These are phyloP conservation scores for Penicillium coffeae DNA, from an alignment of 495 filamentous ascomycete species.

Conservation along the genomic window DNA sequence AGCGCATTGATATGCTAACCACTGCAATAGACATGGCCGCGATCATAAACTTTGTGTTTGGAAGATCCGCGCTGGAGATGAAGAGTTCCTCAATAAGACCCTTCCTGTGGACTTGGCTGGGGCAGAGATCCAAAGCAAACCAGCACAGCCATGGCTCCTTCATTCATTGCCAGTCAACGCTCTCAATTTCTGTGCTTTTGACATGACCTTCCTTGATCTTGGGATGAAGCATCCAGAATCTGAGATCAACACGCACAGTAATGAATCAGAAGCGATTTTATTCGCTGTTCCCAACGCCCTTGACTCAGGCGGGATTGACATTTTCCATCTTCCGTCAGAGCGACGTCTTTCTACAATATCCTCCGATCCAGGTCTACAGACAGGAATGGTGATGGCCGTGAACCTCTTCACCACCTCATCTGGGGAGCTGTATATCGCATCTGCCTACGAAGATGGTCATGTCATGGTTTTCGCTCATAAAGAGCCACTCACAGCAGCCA, in stretches of 20 bases:
- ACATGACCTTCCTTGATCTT: constrained; percentile 37
- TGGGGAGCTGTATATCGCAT: constrained; percentile 49
- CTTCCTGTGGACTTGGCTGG: constrained; percentile 60
- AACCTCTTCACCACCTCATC: constrained; percentile 46
- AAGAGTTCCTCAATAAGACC: constrained; percentile 54
- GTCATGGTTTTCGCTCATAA: constrained; percentile 53
- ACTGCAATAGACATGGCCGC: constrained; percentile 67
- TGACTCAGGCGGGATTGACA: constrained; percentile 75
- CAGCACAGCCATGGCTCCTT: constrained; percentile 74
- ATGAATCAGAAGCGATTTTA: constrained; percentile 37
- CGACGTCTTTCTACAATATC: constrained; percentile 63
- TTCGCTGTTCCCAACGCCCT: constrained; percentile 75
- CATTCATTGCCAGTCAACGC: constrained; percentile 84
- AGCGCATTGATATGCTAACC: constrained; percentile 9
- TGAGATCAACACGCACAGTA: neutral
- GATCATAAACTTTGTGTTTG: constrained; percentile 86
- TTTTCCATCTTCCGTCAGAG: constrained; percentile 79
- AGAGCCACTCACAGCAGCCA: constrained; percentile 13
- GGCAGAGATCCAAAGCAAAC: constrained; percentile 6
- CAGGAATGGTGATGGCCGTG: constrained; percentile 91
- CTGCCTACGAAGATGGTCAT: constrained; percentile 87
- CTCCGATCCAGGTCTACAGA: constrained; percentile 52
- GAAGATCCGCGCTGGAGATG: constrained; percentile 62
- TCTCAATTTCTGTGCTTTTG: constrained; percentile 93
- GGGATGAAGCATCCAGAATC: neutral